Evolutionary conservation across 2,329 filamentous ascomycete species (phyloP).

Genomic region (Pseudogymnoascus verrucosus): DNA sequence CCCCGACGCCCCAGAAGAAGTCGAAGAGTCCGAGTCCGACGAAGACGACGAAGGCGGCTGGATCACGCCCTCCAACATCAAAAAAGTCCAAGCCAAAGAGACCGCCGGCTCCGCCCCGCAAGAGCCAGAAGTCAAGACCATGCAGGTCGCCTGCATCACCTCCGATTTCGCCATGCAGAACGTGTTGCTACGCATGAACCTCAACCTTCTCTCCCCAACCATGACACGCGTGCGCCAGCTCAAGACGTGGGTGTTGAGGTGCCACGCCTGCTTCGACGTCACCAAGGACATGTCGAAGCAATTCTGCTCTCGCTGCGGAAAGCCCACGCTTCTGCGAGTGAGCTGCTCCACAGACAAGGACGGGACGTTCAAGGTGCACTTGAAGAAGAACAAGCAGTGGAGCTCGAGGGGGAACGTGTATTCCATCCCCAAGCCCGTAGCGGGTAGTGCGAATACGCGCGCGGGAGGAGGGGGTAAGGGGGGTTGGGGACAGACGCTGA

Average conservation of each 20-base stretch:
- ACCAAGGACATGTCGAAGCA: slow-evolving; percentile 80
- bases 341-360: slow-evolving; percentile 75
- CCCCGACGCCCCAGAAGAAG: slow-evolving; percentile 18
- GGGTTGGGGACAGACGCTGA: slow-evolving; percentile 77
- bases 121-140: slow-evolving; percentile 47
- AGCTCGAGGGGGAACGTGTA: slow-evolving; percentile 89
- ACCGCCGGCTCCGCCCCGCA: slow-evolving; percentile 38
- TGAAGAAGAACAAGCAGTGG: slow-evolving; percentile 94
- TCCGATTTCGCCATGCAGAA: slow-evolving; percentile 98
- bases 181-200: slow-evolving; percentile 86
- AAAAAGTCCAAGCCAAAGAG: slow-evolving; percentile 70
- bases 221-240: slow-evolving; percentile 75
- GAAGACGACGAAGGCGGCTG: slow-evolving; percentile 63
- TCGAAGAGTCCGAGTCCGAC: slow-evolving; percentile 22
- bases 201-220: slow-evolving; percentile 74
- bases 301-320: slow-evolving; percentile 88
- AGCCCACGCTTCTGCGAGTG: slow-evolving; percentile 75
- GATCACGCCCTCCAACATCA: slow-evolving; percentile 92
- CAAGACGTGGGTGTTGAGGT: slow-evolving; percentile 83
- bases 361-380: slow-evolving; percentile 75
- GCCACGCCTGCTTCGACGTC: slow-evolving; percentile 85
- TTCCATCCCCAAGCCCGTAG: slow-evolving; percentile 83
- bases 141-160: slow-evolving; percentile 87
- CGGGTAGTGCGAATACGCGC: slow-evolving; percentile 74
- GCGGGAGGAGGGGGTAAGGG: slow-evolving; percentile 66